Evolutionary conservation across 2,329 filamentous ascomycete species (phyloP).

Genomic region (Hypoxylon sp.): DNA sequence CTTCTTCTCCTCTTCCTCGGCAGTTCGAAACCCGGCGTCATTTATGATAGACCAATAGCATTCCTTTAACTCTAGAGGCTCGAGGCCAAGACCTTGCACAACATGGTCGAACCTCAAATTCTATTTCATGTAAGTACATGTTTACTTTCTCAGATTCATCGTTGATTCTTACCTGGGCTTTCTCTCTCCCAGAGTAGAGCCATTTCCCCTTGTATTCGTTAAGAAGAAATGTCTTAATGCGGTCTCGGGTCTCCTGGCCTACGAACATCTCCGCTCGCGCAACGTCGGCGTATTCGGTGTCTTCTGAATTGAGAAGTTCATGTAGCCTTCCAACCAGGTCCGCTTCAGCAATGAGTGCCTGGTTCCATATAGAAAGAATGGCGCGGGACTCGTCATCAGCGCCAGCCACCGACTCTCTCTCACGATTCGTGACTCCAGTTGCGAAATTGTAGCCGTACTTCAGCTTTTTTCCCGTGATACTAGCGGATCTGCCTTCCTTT

Average conservation of each 20-base stretch:
- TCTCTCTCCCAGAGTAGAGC: slow-evolving; percentile 41
- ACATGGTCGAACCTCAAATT: slow-evolving; percentile 36
- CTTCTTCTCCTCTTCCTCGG: slow-evolving; percentile 38
- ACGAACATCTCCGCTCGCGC: slow-evolving; percentile 28
- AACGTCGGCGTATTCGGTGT: slow-evolving; percentile 45
- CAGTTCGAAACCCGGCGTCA: slow-evolving; percentile 33
- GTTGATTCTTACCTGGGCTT: slow-evolving; percentile 35
- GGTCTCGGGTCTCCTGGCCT: slow-evolving; percentile 1
- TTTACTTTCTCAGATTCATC: background rate
- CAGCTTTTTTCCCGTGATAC: slow-evolving; percentile 41
- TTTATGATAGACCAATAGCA: slow-evolving; percentile 45
- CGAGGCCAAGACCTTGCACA: slow-evolving; percentile 39
- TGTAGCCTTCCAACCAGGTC: slow-evolving; percentile 34
- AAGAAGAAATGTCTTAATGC: slow-evolving; percentile 34
- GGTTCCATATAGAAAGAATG: slow-evolving; percentile 46
- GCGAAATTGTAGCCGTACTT: slow-evolving; percentile 48
- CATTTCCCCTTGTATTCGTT: slow-evolving; percentile 36
- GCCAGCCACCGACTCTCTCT: slow-evolving; percentile 40
- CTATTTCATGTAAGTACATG: slow-evolving; percentile 21
- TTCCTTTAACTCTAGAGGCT: slow-evolving; percentile 36
- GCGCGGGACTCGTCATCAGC: slow-evolving; percentile 36
- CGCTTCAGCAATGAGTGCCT: slow-evolving; percentile 19
- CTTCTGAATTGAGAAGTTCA: slow-evolving; percentile 39
- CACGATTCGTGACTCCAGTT: slow-evolving; percentile 43
- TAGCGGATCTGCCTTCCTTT: slow-evolving; percentile 34